These are phyloP conservation scores for Chamaecyparis obtusa DNA, from an alignment of 75 land plant species.

Conservation along the genomic window DNA sequence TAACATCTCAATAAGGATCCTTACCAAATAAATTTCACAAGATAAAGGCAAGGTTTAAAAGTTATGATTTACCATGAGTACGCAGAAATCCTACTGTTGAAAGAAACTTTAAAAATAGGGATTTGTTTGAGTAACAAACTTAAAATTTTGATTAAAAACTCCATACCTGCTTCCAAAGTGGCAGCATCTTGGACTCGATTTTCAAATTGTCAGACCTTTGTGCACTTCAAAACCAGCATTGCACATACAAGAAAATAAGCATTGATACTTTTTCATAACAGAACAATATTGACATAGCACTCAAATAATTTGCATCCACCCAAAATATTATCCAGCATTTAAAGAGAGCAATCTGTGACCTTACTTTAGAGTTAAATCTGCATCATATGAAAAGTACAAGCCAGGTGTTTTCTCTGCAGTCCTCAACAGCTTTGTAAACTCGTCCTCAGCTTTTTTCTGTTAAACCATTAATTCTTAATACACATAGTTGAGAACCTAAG, in stretches of 20 bases:
- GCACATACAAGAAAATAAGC: background rate
- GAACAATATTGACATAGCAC: background rate
- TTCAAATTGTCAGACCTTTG: slow-evolving; percentile 51
- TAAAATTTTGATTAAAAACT: background rate
- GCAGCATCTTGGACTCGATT: slow-evolving; percentile 58
- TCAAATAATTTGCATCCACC: background rate
- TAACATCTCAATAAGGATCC: background rate
- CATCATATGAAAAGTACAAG: slow-evolving; percentile 87
- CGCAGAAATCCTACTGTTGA: background rate
- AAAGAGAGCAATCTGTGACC: background rate
- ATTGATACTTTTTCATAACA: background rate
- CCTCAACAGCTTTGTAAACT: slow-evolving; percentile 61
- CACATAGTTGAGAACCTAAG: background rate
- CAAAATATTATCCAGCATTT: background rate
- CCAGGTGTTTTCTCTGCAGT: slow-evolving; percentile 77
- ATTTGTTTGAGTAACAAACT: background rate
- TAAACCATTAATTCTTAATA: slow-evolving; percentile 7
- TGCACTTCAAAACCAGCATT: slow-evolving; percentile 27
- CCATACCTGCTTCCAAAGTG: slow-evolving; percentile 74
- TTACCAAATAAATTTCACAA: background rate
- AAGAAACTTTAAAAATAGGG: background rate
- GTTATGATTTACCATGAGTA: background rate
- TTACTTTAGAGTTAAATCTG: slow-evolving; percentile 83
- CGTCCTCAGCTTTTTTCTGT: slow-evolving; percentile 85
- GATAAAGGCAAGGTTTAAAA: background rate